Base-by-base conservation (phyloP, 2,329 filamentous ascomycete genomes). In the Penicillium paneum region DNA sequence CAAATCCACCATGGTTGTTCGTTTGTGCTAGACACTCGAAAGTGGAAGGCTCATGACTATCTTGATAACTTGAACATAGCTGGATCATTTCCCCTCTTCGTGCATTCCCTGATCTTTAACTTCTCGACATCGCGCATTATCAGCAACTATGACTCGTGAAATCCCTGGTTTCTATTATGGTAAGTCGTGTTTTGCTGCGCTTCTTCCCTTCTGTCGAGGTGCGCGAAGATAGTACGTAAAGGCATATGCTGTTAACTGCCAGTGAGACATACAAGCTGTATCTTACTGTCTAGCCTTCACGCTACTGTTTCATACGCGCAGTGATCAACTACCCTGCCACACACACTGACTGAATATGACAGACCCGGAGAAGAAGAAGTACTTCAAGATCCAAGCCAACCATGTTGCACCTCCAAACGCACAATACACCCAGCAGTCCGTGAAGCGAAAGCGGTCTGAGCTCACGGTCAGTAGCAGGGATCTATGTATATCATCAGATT, bases 321-420 rank as follows among this genome's bases (percentile, higher is more conserved):
- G 5, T 17, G 7, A 13, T 21, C 19, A 17, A 13, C 3, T 26
- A 34, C 7, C 13, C 36, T 19, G 35, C 34, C 8, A 44, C 8
- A n/a, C 3, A 5, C n/a, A 46, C 21, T 32, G 12, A 42, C 39
- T n/a, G 3, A 31, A 8, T 11, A 19, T 19, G n/a, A 17, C 57
- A 76, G 74, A 76, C 54, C 61, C 70, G 12, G 78, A 79, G 40
- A 88, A 83, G 68, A 80, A 79, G 35, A 86, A 83, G 59, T 90
- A 89, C 65, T 90, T 89, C 71, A 86, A 83, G 63, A 81, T 89
- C 46, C 82, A 87, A 66, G 63, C 73, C 24, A 76, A 73, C 49
- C 74, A 78, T 57, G 78, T 77, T 15, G 82, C 83, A 0, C 78
- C 83, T 0, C 59, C 74, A 1, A 71, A 69, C 8, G 76, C 80